phyloP scores from a whole-genome alignment of 208 protist species.

The Baffinella frigidus region DNA sequence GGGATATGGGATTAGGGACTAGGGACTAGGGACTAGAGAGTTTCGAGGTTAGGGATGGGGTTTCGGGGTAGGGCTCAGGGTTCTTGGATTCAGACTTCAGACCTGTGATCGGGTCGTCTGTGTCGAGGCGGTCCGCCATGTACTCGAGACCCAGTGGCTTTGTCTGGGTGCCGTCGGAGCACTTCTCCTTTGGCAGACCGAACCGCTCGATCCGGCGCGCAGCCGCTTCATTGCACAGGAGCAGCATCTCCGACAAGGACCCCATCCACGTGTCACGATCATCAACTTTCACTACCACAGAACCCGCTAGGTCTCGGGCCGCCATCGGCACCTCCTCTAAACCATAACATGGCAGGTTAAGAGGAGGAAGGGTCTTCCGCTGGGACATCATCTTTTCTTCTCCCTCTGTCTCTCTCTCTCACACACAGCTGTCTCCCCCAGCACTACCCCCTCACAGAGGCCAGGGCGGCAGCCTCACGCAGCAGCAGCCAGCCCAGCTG shows the following conservation, averaged over 20 bases:
- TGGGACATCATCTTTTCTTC: slow-evolving; percentile 48
- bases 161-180: not conserved
- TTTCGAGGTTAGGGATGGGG: no score
- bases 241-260: slow-evolving; percentile 11
- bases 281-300: not conserved
- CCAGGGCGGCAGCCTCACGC: no score
- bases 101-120: slow-evolving; percentile 63
- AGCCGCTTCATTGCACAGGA: slow-evolving; percentile 41
- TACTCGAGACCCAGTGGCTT: slow-evolving; percentile 60
- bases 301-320: not conserved
- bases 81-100: no score
- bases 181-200: not conserved
- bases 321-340: slow-evolving; percentile 17
- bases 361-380: not conserved
- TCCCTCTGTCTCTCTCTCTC: no score
- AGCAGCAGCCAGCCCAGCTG: no score
- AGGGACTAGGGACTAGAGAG: no score
- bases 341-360: not conserved
- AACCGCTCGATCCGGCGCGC: not conserved
- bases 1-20: no score
- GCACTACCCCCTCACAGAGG: no score
- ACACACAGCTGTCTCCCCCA: no score
- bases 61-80: no score
- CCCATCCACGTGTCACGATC: not conserved
- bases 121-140: slow-evolving; percentile 63